Evolutionary conservation across 1,139 yeast species (phyloP), one percentile per base, ranked within the genome.

Genomic region (Scheffersomyces lignicola): DNA sequence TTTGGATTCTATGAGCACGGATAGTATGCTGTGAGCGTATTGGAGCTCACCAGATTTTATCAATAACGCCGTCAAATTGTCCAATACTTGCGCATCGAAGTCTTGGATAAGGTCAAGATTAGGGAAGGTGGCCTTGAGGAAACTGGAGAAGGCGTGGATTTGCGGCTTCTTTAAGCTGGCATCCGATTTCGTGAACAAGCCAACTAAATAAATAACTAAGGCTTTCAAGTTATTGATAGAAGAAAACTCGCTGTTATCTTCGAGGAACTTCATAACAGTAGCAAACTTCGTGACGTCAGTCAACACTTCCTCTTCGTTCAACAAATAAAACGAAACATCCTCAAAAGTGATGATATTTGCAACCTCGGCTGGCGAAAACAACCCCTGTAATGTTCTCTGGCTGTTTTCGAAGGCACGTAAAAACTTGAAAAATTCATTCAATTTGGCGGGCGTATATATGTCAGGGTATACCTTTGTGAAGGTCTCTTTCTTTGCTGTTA

Each of bases 61-160:
- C 24, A 62, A 44, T 8, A 62, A 41, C 22, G 38, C 39, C 2
- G 63, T 60, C 24, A 67, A 47, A 12, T 49, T 46, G 36, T 69
- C 66, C 28, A 65, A 44, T 14, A 47, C 40, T 4, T 32, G 29
- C 1, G 60, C 48, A 20, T 48, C 52, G 23, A 66, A 43, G 9
- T 45, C 48, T 12, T 22, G 22, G 3, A 52, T 34, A 2, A 51
- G 13, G 6, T 41, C 34, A 3, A 26, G 11, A 9, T 26, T 26
- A 10, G 29, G 29, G n/a, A 26, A 26, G n/a, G 20, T 16, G 4
- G 7, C 13, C 5, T 15, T 26, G 10, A 26, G n/a, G 29, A 26
- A 26, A 5, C n/a, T 5, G 8, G 20, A 7, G n/a, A 26, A 26
- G 6, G 18, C 6, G 5, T 4, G 4, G 3, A 26, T 16, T 26